These are phyloP conservation scores for Globisporangium spinosum DNA, from an alignment of 352 stramenopile genomes.

Conservation along the genomic window DNA sequence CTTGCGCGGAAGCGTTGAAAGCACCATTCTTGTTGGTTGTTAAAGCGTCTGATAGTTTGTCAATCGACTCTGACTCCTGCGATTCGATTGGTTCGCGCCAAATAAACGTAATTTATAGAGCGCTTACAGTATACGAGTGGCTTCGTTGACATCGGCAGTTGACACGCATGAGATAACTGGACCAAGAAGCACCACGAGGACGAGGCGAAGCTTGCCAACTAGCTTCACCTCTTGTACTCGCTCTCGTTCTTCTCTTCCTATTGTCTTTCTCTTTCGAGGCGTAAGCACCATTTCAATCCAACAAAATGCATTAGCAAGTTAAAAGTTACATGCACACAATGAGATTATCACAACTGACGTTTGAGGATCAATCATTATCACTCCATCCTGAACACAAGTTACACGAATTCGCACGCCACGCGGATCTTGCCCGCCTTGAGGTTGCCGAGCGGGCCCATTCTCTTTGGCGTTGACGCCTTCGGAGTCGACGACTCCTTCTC, in stretches of 20 bases:
- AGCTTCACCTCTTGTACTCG: too few species aligned
- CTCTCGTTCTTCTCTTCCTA: too few species aligned
- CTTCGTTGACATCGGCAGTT: too few species aligned
- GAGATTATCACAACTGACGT: background rate
- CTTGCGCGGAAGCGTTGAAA: slow-evolving; percentile 38
- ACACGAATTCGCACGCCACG: slow-evolving; percentile 24
- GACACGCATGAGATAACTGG: too few species aligned
- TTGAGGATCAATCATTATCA: background rate
- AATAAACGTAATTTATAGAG: too few species aligned
- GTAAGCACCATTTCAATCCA: background rate
- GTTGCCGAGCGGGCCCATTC: slow-evolving; percentile 3
- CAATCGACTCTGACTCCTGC: too few species aligned
- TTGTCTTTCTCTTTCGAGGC: too few species aligned
- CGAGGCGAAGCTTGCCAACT: too few species aligned
- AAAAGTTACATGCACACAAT: slow-evolving; percentile 4
- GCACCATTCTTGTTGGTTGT: slow-evolving; percentile 15
- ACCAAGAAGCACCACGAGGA: too few species aligned
- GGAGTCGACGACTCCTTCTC: slow-evolving; percentile 8
- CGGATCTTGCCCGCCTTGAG: slow-evolving; percentile 27
- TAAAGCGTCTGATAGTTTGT: too few species aligned
- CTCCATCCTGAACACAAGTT: background rate
- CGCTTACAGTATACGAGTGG: too few species aligned
- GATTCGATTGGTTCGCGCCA: too few species aligned
- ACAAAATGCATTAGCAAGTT: background rate
- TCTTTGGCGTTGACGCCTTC: background rate